phyloP scores from a whole-genome alignment of 257 asterid species.

The Ligustrum vulgare region DNA sequence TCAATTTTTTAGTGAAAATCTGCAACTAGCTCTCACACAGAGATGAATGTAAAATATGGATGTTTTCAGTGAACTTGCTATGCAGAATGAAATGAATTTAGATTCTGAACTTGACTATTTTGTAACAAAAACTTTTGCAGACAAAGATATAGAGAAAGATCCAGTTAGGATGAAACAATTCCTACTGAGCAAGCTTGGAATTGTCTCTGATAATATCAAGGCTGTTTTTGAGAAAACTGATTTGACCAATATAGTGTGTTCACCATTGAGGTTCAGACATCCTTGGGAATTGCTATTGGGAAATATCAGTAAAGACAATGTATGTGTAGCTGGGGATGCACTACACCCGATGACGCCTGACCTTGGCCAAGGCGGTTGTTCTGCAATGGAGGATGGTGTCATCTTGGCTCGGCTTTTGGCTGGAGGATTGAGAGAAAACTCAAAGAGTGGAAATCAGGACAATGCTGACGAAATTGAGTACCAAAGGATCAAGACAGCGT shows the following conservation, averaged over 20 bases:
- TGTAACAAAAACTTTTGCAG: conserved; percentile 24
- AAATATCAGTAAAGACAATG: conserved; percentile 33
- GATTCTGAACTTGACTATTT: neutral
- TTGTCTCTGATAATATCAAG: conserved; percentile 23
- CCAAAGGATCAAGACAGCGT: conserved; percentile 23
- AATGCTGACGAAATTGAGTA: conserved; percentile 23
- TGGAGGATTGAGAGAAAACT: conserved; percentile 23
- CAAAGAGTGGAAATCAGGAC: neutral
- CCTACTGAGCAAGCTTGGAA: conserved; percentile 38
- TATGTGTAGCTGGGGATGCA: conserved; percentile 41
- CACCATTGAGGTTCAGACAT: neutral
- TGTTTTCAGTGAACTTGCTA: neutral
- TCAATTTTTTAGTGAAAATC: neutral
- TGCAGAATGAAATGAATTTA: neutral
- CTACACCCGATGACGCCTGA: conserved; percentile 51
- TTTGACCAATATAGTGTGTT: neutral
- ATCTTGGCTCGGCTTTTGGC: conserved; percentile 32
- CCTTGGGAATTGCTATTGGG: conserved; percentile 16
- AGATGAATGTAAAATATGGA: neutral
- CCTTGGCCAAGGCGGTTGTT: conserved; percentile 50
- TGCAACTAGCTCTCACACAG: neutral
- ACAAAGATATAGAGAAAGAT: conserved; percentile 28
- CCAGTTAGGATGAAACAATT: conserved; percentile 35
- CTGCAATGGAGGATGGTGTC: conserved; percentile 36
- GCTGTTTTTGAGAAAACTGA: conserved; percentile 25